Conservation (phyloP, 352 stramenopile species). For the Globisporangium parvum region DNA sequence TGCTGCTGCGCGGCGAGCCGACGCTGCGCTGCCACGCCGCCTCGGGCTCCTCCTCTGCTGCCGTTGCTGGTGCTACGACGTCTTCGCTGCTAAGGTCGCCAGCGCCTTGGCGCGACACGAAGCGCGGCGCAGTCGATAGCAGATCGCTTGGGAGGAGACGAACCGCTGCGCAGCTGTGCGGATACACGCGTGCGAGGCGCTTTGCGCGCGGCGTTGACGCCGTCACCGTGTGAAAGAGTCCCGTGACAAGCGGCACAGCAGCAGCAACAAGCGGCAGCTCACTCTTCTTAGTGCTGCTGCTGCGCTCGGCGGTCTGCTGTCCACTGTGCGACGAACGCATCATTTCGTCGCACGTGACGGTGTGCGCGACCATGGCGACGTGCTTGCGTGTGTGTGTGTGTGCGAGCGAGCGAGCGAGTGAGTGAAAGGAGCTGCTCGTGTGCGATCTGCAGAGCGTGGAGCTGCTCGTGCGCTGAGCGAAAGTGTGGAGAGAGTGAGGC, state of each 20-base stretch:
- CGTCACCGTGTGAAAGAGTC: constrained; percentile 48
- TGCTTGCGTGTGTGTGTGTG: background rate
- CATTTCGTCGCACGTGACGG: constrained; percentile 4
- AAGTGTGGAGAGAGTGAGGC: too few species aligned
- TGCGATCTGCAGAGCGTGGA: too few species aligned
- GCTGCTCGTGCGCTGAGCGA: too few species aligned
- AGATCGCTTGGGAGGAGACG: too few species aligned
- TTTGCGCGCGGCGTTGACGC: constrained; percentile 44
- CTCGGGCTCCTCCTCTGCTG: background rate
- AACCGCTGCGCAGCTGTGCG: constrained; percentile 7
- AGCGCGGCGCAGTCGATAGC: background rate
- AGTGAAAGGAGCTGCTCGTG: too few species aligned
- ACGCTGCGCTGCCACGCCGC: background rate
- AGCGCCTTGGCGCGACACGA: background rate
- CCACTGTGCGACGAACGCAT: background rate
- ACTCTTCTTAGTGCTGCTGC: background rate
- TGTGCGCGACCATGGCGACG: constrained; percentile 12
- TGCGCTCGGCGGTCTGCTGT: constrained; percentile 4
- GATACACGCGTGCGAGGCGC: constrained; percentile 22
- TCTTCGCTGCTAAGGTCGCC: background rate
- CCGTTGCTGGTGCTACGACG: background rate
- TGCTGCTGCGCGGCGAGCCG: background rate
- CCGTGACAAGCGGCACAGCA: background rate
- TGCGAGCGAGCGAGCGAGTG: too few species aligned
- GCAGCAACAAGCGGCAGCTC: background rate